Base-by-base conservation (phyloP, 2,329 filamentous ascomycete species). In the Ophiostoma sp. region DNA sequence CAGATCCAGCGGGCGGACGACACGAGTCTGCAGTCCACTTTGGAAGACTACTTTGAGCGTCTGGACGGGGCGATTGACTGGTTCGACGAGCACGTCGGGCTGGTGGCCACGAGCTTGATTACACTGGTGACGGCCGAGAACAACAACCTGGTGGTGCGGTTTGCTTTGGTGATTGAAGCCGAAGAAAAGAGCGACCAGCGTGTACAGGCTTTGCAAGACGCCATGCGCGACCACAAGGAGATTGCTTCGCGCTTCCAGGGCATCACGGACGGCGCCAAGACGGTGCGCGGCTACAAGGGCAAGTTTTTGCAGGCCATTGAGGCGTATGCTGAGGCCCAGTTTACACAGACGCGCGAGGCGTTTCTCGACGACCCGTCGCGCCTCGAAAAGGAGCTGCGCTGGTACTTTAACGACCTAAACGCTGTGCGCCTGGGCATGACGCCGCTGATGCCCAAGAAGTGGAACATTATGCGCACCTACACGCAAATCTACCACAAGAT, bases 401-500 rank as follows among this genome's bases (percentile, higher is more conserved):
- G 96, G 96, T 99, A 91, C 83, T 99, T 98, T 85, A 98, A 98
- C 83, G 95, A 99, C 81, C 88, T 99, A 50, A 97, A 97, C 82
- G 94, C 94, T 3, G 95, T 98, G 79, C 94, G 95, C 82, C 88
- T 97, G 75, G 95, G 96, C 79, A 97, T 99, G 93, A 89, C 92
- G 74, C 89, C 90, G 36, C 86, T 99, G 71, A 95, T 98, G 89
- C 96, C 97, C 9, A 95, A 93, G 83, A 97, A 96, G 82, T 99
- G 96, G 96, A 95, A 92, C 80, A 97, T 99, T 66, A 92, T 95
- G 83, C 91, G 92, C 80, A 96, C 93, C 0, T 99, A 97, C 81
- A 92, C 91, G 74, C 89, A 92, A 78, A 95, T 97, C 75, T 99
- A 99, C 81, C 96, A 99, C 83, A 87, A 89, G 76, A 88, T 95